Evolutionary conservation across 164 flowering plant genomes (phyloP).

Genomic region (Vitis cinerea): DNA sequence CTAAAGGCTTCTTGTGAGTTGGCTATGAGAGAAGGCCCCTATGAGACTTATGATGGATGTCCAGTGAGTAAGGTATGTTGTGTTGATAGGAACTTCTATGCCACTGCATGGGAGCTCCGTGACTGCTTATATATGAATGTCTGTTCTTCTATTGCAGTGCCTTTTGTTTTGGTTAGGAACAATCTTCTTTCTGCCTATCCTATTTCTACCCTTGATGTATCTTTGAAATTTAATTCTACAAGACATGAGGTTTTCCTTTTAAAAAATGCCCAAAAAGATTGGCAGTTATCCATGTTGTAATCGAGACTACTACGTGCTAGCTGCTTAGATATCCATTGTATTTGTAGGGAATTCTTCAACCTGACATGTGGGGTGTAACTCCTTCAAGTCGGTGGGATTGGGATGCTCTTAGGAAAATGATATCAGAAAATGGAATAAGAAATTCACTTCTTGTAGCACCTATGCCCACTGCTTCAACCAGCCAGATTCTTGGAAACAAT

Average conservation of each 20-base stretch:
- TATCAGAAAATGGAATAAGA: constrained; percentile 70
- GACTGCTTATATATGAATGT: background rate
- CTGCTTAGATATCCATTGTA: constrained; percentile 10
- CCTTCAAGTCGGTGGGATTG: constrained; percentile 92
- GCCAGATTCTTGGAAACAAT: constrained; percentile 97
- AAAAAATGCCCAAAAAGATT: too few species aligned
- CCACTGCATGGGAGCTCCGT: background rate
- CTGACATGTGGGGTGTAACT: constrained; percentile 89
- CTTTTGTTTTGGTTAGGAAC: too few species aligned
- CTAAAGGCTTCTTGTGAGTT: constrained; percentile 74
- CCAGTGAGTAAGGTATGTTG: constrained; percentile 87
- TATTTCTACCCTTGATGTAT: too few species aligned
- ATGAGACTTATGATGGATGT: constrained; percentile 79
- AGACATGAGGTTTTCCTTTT: too few species aligned
- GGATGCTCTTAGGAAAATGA: constrained; percentile 63
- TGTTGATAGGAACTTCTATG: too few species aligned
- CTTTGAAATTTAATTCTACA: too few species aligned
- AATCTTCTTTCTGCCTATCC: too few species aligned
- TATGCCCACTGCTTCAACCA: constrained; percentile 99
- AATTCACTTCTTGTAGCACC: constrained; percentile 95
- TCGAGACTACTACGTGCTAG: background rate
- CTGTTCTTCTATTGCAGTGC: too few species aligned
- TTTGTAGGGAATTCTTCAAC: constrained; percentile 86
- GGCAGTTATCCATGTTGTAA: background rate
- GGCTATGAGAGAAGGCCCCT: constrained; percentile 79